A percentile compares a stretch with the other conserved stretches of the same genome.
Evolutionary conservation across 805 yeast species (phyloP).

Genomic region (Metschnikowia gruessii): DNA sequence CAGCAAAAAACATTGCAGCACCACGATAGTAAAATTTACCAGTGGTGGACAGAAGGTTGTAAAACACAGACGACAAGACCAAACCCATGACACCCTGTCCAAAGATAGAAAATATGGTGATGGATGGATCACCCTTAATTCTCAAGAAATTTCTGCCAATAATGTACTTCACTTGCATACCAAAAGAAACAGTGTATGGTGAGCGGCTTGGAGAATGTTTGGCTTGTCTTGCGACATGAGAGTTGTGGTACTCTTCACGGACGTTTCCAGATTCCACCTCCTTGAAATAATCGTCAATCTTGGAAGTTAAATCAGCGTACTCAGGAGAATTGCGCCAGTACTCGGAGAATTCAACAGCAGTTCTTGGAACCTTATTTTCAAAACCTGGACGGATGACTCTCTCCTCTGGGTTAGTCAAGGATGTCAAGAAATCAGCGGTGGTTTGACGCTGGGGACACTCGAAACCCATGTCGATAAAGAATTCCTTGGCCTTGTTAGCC

Average conservation of each 20-base stretch:
- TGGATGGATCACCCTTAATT: conserved; percentile 54
- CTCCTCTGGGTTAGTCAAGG: conserved; percentile 64
- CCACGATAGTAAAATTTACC: conserved; percentile 60
- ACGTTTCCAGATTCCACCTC: conserved; percentile 15
- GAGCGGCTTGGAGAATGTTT: conserved; percentile 33
- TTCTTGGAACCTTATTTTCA: conserved; percentile 50
- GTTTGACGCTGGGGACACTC: conserved; percentile 61
- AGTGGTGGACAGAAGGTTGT: conserved; percentile 48
- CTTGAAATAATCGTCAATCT: conserved; percentile 41
- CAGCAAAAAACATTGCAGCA: conserved; percentile 59
- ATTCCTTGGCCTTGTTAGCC: conserved; percentile 49
- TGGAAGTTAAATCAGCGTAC: conserved; percentile 36
- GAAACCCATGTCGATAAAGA: conserved; percentile 60
- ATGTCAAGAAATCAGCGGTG: conserved; percentile 64
- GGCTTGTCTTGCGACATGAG: conserved; percentile 38
- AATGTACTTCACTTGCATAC: conserved; percentile 41
- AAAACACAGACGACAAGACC: conserved; percentile 59
- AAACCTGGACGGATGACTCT: conserved; percentile 49
- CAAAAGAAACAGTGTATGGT: conserved; percentile 35
- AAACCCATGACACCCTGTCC: conserved; percentile 58
- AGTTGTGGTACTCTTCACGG: conserved; percentile 21
- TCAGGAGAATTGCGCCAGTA: conserved; percentile 59
- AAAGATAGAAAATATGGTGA: conserved; percentile 47
- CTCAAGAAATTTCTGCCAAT: conserved; percentile 53
- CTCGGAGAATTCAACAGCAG: conserved; percentile 56